Conservation (phyloP, 2,329 filamentous ascomycete genomes). For the Fusarium equiseti region DNA sequence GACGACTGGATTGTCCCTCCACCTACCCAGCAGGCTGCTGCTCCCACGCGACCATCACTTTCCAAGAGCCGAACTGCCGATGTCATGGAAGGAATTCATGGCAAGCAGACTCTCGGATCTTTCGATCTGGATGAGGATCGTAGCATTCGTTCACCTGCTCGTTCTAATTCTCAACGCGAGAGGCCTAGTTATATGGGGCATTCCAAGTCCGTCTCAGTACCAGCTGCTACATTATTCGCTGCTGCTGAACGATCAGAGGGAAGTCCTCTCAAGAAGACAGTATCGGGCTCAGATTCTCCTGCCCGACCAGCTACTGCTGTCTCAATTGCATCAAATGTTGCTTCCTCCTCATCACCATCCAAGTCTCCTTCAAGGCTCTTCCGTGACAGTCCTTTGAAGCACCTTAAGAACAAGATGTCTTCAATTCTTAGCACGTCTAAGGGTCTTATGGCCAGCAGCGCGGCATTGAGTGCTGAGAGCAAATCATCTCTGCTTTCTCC, state of each 20-base stretch:
- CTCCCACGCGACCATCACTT: constrained; percentile 62
- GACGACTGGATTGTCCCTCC: constrained; percentile 73
- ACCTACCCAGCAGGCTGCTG: constrained; percentile 48
- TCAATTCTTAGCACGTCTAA: constrained; percentile 91
- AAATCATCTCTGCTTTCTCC: constrained; percentile 70
- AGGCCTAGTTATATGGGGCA: constrained; percentile 51
- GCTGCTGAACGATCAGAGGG: constrained; percentile 36
- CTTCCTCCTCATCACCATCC: constrained; percentile 60
- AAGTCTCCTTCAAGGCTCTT: constrained; percentile 69
- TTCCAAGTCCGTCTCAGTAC: constrained; percentile 73
- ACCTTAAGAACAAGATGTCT: constrained; percentile 92
- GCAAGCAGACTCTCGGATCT: constrained; percentile 62
- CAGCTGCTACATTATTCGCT: constrained; percentile 58
- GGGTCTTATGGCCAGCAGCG: constrained; percentile 84
- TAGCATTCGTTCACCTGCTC: constrained; percentile 31
- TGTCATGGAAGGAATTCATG: constrained; percentile 68
- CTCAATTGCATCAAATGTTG: constrained; percentile 48
- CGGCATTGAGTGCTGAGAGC: constrained; percentile 71
- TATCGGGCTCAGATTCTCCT: constrained; percentile 69
- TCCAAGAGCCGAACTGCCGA: constrained; percentile 72
- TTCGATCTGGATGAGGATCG: constrained; percentile 45
- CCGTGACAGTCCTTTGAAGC: constrained; percentile 85
- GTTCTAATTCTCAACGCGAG: constrained; percentile 24
- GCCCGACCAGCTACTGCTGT: constrained; percentile 59
- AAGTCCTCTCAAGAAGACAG: constrained; percentile 66